Evolutionary conservation across 345 rosid species (phyloP).

Genomic region (Syzygium grande): DNA sequence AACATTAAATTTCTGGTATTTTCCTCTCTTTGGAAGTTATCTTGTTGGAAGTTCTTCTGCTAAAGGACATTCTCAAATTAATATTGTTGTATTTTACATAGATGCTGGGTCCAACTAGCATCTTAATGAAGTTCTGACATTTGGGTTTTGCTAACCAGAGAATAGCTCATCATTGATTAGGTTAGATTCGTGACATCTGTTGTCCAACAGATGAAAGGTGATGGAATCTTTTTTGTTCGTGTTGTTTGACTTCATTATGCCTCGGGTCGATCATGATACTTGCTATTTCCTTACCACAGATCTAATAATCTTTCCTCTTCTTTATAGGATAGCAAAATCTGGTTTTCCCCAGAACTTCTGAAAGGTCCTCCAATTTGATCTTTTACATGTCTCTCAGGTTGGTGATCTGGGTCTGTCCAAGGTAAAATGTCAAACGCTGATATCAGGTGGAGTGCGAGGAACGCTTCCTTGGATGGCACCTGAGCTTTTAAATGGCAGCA

Average conservation of each 20-base stretch:
- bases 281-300: background rate
- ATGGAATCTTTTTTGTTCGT: background rate
- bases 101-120: background rate
- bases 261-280: background rate
- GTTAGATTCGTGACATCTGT: background rate
- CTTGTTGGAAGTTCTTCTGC: background rate
- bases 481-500: constrained; percentile 54
- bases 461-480: constrained; percentile 78
- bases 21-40: background rate
- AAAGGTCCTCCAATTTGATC: background rate
- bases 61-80: background rate
- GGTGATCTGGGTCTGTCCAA: constrained; percentile 61
- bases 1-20: too few species aligned
- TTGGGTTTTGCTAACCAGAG: background rate
- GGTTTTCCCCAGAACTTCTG: background rate
- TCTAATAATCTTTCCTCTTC: background rate
- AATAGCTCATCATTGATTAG: background rate
- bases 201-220: background rate
- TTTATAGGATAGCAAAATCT: background rate
- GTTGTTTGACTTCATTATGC: background rate
- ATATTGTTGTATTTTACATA: background rate
- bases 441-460: constrained; percentile 63
- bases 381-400: constrained; percentile 17
- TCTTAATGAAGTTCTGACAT: background rate
- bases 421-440: constrained; percentile 58